Evolutionary conservation across 2,329 filamentous ascomycete species (phyloP).

Genomic region (Helicocarpus griseus): DNA sequence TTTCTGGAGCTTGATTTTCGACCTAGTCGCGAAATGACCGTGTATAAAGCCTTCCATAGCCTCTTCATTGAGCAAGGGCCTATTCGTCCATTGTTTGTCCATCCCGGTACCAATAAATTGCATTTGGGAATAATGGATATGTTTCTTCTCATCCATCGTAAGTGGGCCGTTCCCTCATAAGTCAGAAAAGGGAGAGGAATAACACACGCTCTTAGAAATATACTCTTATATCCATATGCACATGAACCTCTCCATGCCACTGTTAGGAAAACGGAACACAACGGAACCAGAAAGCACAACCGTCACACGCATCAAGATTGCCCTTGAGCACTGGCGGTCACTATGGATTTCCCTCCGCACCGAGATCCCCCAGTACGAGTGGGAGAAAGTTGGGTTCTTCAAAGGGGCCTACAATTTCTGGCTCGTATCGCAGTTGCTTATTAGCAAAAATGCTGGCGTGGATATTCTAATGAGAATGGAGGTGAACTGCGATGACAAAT

Average conservation of each 20-base stretch:
- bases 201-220: slow-evolving; percentile 20
- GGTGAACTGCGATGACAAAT: slow-evolving; percentile 35
- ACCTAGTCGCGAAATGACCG: slow-evolving; percentile 26
- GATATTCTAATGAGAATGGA: slow-evolving; percentile 36
- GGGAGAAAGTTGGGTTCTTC: slow-evolving; percentile 34
- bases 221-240: slow-evolving; percentile 33
- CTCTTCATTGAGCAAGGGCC: slow-evolving; percentile 25
- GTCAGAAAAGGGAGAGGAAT: not conserved
- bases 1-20: slow-evolving; percentile 32
- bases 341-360: slow-evolving; percentile 27
- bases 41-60: slow-evolving; percentile 30
- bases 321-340: slow-evolving; percentile 29
- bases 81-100: slow-evolving; percentile 8
- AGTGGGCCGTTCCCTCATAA: slow-evolving; percentile 7
- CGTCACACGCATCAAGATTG: slow-evolving; percentile 23
- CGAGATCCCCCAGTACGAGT: slow-evolving; percentile 25
- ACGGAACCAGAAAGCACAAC: slow-evolving; percentile 20
- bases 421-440: slow-evolving; percentile 33
- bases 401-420: slow-evolving; percentile 35
- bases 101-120: slow-evolving; percentile 11
- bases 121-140: slow-evolving; percentile 29
- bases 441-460: slow-evolving; percentile 34
- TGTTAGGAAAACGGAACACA: slow-evolving; percentile 4
- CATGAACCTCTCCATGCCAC: slow-evolving; percentile 27
- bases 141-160: slow-evolving; percentile 36